Base-by-base conservation (phyloP, 768 basidiomycete species). In the Leccinum rimulosum region DNA sequence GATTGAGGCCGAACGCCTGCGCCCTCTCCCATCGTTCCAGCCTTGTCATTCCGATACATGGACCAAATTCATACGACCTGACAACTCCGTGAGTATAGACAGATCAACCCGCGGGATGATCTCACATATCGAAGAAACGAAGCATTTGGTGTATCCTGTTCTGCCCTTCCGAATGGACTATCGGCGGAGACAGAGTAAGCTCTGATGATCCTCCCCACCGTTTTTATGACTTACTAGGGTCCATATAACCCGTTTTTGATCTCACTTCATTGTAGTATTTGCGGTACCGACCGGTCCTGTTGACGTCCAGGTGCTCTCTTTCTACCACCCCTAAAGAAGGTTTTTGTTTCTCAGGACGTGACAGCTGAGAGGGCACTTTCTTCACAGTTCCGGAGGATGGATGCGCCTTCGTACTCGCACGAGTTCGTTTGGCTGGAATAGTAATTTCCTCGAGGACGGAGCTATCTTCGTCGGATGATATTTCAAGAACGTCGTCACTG, bases 21-120 rank as follows among this genome's bases (percentile, higher is more conserved):
- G 95, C 95, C 52, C 95, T 80, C 68, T 95, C 84, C 93, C 94
- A 98, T 40, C 95, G 80, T 61, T 95, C 85, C 14, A 96, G 74
- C 30, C 95, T 84, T n/a, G 85, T 82, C 55, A 92, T 80, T 0
- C 91, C 89, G 22, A 87, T 75, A 63, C 87, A 91, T 3, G 91
- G 92, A 0, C 92, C 93, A 67, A 86, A 95, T 63, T 91, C 84
- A 57, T 87, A 88, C 2, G 86, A 83, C 69, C 89, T 91, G 51
- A 9, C 27, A 14, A 22, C n/a, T 54, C 11, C 12, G 57, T 68
- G 50, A 63, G 50, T 22, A 57, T 48, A 19, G 28, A 22, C 6
- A 17, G 14, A 14, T 22, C 3, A 27, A 28, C 35, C 51, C 6
- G n/a, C 19, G 45, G 6, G 28, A 27, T 43, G 45, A 22, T 70